Percentiles rank a stretch among this genome's conserved stretches.
These are phyloP conservation scores for Apiosordaria backusii DNA, from an alignment of 495 filamentous ascomycete species.

Conservation along the genomic window DNA sequence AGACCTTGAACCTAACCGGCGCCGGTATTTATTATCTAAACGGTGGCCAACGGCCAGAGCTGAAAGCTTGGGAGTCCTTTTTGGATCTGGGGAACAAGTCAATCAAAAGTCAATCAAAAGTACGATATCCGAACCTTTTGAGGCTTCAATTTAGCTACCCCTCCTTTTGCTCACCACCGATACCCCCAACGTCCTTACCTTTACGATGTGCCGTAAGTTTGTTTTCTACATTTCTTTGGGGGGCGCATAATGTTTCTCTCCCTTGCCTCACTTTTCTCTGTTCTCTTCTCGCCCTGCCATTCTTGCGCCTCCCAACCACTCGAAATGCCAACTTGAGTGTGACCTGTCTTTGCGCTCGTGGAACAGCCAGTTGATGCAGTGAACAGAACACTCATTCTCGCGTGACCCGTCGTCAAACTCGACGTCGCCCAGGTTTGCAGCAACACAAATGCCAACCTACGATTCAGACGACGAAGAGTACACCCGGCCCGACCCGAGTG, in stretches of 20 bases:
- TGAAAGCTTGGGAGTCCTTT: neutral
- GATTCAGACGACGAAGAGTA: conserved; percentile 37
- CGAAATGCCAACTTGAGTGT: neutral
- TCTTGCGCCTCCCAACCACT: neutral
- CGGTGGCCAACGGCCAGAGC: neutral
- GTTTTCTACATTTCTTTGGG: neutral
- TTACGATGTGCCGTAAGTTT: neutral
- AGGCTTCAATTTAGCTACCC: neutral
- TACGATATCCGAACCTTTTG: neutral
- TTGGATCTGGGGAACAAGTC: neutral
- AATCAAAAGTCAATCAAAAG: too few relatives aligned
- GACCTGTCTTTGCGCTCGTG: conserved; percentile 8
- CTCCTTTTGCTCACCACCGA: neutral
- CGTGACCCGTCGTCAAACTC: conserved; percentile 30
- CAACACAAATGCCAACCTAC: conserved; percentile 22
- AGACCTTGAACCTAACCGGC: neutral
- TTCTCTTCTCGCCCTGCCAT: neutral
- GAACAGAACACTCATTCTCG: conserved; percentile 20
- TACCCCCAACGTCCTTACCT: neutral
- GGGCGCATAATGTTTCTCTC: neutral
- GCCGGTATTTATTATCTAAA: neutral
- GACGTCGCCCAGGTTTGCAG: conserved; percentile 26
- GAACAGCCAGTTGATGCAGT: conserved; percentile 14
- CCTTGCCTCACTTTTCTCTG: neutral
- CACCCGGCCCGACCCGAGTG: conserved; percentile 22